phyloP scores from a whole-genome alignment of 805 yeast species.

The Cyberlindnera suaveolens region DNA sequence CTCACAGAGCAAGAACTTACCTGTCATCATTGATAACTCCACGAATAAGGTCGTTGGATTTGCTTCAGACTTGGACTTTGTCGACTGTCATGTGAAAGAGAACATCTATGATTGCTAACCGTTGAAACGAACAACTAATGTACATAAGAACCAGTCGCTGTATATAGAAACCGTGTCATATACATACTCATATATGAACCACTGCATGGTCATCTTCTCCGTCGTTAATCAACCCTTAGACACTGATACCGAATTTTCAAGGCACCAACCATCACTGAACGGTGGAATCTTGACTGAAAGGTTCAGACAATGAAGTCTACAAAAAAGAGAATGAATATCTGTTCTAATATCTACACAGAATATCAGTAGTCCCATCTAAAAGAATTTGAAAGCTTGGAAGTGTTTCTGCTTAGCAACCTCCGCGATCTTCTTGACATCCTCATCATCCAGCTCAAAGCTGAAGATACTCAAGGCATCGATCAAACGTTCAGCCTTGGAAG shows the following conservation, averaged over 20 bases:
- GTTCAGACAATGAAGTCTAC: conserved; percentile 48
- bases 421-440: conserved; percentile 38
- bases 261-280: no score
- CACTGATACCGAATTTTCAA: no score
- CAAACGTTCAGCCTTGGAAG: conserved; percentile 47
- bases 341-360: no score
- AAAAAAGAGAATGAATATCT: not conserved
- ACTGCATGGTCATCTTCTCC: no score
- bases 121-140: not conserved
- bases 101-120: conserved; percentile 14
- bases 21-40: conserved; percentile 14
- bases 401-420: conserved; percentile 29
- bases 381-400: conserved; percentile 15
- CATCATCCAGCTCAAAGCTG: conserved; percentile 42
- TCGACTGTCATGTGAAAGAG: conserved; percentile 15
- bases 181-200: no score
- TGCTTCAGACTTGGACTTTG: conserved; percentile 5
- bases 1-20: conserved; percentile 11
- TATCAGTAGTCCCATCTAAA: not conserved
- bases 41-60: conserved; percentile 9
- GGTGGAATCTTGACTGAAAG: conserved; percentile 42
- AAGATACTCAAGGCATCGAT: conserved; percentile 46
- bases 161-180: no score
- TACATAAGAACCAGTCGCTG: not conserved
- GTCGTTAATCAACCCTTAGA: no score